Conservation (phyloP, 2,329 filamentous ascomycete species). For the Fusarium sororula region DNA sequence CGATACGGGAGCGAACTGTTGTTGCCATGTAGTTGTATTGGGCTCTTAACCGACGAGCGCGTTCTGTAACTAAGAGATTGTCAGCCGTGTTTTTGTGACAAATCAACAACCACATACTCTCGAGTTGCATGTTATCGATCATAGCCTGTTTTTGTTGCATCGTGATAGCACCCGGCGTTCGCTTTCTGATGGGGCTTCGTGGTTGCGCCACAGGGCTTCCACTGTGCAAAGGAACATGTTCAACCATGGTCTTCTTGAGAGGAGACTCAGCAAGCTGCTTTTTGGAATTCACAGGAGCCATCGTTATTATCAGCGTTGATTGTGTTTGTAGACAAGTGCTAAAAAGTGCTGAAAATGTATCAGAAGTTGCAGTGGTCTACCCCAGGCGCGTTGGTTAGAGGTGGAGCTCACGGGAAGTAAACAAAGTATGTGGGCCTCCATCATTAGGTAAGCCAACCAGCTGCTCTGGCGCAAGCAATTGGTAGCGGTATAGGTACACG, state of each 20-base stretch:
- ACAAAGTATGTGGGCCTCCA: constrained; percentile 35
- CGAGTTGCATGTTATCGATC: constrained; percentile 88
- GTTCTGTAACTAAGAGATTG: constrained; percentile 75
- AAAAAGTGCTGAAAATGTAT: constrained; percentile 15
- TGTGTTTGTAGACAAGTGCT: constrained; percentile 10
- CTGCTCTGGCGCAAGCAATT: constrained; percentile 37
- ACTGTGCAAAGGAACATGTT: constrained; percentile 36
- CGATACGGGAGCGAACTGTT: constrained; percentile 83
- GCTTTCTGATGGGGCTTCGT: constrained; percentile 71
- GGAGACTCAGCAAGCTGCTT: constrained; percentile 39
- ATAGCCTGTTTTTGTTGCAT: constrained; percentile 83
- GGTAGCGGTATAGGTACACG: constrained; percentile 31
- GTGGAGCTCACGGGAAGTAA: constrained; percentile 42
- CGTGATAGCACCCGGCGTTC: constrained; percentile 65
- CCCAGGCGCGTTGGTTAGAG: constrained; percentile 35
- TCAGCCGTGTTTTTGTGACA: constrained; percentile 27
- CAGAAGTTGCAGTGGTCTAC: constrained; percentile 25
- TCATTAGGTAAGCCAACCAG: constrained; percentile 41
- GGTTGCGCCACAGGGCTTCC: constrained; percentile 51
- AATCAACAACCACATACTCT: constrained; percentile 66
- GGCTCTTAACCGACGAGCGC: constrained; percentile 85
- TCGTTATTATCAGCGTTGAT: constrained; percentile 43
- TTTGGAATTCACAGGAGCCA: constrained; percentile 58
- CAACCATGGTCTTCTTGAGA: constrained; percentile 30
- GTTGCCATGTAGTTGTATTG: constrained; percentile 91